Evolutionary conservation across 2,329 filamentous ascomycete genomes (phyloP).

Genomic region (Aspergillus tanneri): DNA sequence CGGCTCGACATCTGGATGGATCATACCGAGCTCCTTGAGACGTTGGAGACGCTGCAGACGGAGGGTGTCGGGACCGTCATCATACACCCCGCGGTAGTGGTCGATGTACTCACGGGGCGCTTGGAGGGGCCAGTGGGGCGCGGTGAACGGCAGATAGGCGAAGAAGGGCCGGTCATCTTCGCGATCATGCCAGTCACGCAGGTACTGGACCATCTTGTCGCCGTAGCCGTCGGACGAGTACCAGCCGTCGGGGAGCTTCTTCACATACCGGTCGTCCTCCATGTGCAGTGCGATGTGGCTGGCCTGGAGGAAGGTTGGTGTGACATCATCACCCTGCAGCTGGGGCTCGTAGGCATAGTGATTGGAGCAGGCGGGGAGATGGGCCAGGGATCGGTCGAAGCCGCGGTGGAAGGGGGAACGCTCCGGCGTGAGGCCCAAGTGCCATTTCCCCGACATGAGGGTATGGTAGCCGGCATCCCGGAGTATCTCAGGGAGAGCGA

Average conservation of each 20-base stretch:
- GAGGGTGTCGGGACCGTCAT: constrained; percentile 60
- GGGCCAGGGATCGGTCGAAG: constrained; percentile 60
- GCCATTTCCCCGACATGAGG: constrained; percentile 64
- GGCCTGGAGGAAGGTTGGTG: constrained; percentile 43
- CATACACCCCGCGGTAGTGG: constrained; percentile 60
- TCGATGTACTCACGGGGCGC: constrained; percentile 56
- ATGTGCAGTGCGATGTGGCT: constrained; percentile 47
- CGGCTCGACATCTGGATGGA: constrained; percentile 47
- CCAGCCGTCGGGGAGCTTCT: constrained; percentile 51
- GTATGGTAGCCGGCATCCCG: constrained; percentile 61
- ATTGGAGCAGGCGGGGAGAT: constrained; percentile 61
- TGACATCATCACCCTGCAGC: constrained; percentile 41
- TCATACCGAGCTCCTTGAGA: constrained; percentile 59
- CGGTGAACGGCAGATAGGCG: constrained; percentile 61
- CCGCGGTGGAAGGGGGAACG: constrained; percentile 57
- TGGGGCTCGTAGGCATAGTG: constrained; percentile 57
- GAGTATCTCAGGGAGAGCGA: constrained; percentile 58
- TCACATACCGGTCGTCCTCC: constrained; percentile 46
- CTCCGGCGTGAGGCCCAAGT: constrained; percentile 60
- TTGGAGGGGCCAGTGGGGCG: constrained; percentile 64
- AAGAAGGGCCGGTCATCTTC: constrained; percentile 53
- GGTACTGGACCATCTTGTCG: constrained; percentile 53
- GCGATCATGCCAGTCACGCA: constrained; percentile 50
- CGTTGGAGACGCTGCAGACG: constrained; percentile 53
- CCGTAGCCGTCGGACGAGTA: constrained; percentile 57